Base-by-base conservation (phyloP, 192 early-diverging fungal genomes). In the Powellomyces hirtus region DNA sequence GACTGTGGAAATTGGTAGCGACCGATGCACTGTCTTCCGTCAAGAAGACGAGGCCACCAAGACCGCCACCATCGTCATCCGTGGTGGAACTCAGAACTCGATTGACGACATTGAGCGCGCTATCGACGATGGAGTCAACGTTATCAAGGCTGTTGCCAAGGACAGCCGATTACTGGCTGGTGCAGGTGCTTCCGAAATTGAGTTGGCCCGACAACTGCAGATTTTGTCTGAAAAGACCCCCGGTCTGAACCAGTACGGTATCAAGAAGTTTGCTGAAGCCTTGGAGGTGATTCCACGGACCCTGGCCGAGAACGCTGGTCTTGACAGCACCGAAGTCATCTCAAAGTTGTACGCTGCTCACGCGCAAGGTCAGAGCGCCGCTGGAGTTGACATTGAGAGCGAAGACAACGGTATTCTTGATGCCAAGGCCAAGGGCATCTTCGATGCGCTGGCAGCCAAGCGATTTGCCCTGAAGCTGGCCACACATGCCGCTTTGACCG, bases 51-150 rank as follows among this genome's bases (percentile, higher is more conserved):
- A 95, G 40, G 81, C 75, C 36, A 89, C 89, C 51, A 91, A 90
- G 75, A 93, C 95, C 36, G 91, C 92, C 22, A 98, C 96, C 8
- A 93, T 98, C 70, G 93, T 98, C 34, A 82, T 98, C 55, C 93
- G 96, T 70, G 96, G 96, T 45, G 95, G 93, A 5, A 98, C 96
- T 7, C 88, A 88, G 74, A 98, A 98, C 81, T 79, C 87, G 62
- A 87, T 98, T 74, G 96, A 98, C 70, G 96, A 98, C 80, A 83
- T 96, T 56, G 96, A 98, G 79, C 90, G 96, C 53, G 95, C 96
- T 18, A 84, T 98, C 33, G 96, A 98, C 77, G 96, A 97, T 71
- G 96, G 96, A 73, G 92, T 98, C 71, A 98, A 97, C 74, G 88
- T 92, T 27, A 86, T 98, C 71, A 98, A 97, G 82, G 90, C 96